phyloP scores from a whole-genome alignment of 257 asterid genomes.

The Coffea eugenioides region DNA sequence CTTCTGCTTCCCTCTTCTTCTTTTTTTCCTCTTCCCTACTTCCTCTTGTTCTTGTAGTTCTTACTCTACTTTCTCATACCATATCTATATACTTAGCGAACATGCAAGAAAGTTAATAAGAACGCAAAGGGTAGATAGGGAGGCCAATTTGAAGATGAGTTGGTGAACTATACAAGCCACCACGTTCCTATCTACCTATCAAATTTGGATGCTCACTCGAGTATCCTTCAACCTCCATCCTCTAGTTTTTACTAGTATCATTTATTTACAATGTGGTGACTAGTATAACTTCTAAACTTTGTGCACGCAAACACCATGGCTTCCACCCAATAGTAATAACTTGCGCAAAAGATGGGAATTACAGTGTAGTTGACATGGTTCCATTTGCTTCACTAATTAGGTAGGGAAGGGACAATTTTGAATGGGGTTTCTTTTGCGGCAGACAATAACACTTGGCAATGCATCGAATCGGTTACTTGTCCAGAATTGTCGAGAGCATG shows the following conservation, averaged over 20 bases:
- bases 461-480: not conserved
- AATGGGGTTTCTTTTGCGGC: not conserved
- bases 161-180: slow-evolving; percentile 33
- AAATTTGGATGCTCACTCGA: not conserved
- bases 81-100: not conserved
- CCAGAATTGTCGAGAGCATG: not conserved
- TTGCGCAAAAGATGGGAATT: not conserved
- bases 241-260: not conserved
- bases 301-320: slow-evolving; percentile 14
- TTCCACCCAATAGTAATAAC: not conserved
- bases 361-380: not conserved
- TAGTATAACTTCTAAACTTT: slow-evolving; percentile 3
- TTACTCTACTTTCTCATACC: not conserved
- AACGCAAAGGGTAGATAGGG: slow-evolving; percentile 7
- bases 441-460: not conserved
- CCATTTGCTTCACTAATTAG: not conserved
- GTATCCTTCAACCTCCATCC: not conserved
- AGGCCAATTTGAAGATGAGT: slow-evolving; percentile 23
- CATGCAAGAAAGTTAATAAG: not conserved
- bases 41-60: not conserved
- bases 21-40: not conserved
- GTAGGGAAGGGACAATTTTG: not conserved
- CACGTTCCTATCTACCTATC: slow-evolving; percentile 30
- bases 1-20: slow-evolving; percentile 9
- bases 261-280: not conserved